Base-by-base conservation (phyloP, 441 rosid species). In the Lagerstroemia fauriei region DNA sequence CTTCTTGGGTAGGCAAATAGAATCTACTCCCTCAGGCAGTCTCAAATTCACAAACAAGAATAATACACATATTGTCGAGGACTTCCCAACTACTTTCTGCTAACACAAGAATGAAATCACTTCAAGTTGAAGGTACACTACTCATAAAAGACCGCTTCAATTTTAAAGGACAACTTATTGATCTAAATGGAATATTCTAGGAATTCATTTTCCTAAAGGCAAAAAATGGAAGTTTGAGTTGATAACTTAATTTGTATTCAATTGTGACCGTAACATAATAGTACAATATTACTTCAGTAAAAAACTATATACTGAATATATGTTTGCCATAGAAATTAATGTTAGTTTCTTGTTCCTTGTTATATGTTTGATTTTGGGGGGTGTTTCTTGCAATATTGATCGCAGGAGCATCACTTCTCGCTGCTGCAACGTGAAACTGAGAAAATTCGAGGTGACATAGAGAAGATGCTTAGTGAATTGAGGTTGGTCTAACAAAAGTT, bases 391-490 rank as follows among this genome's bases (percentile, higher is more conserved):
- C 38, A 32, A 48, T 85, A 27, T 63, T 59, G 65, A 46, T 9
- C 89, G 81, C 83, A 96, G 99, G 97, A 93, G 86, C 92, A 94
- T 88, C 98, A 96, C 84, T 91, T 93, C 85, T 89, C 97, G 73
- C 66, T 91, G 85, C 75, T 90, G 85, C 94, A 91, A 87, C 94
- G 92, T n/a, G 94, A 92, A 83, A 92, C 90, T 68, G 93, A 91
- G 84, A 92, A 91, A 72, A 80, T 89, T 63, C 78, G 89, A 78
- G 89, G 90, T 22, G 95, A 91, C 75, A 89, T 91, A 56, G 94
- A 91, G 78, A 92, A 92, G 84, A 92, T 91, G 91, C 90, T 90
- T 50, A 91, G 91, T 74, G 95, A 92, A 86, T 82, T 91, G 76
- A 92, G 93, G 97, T 92, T 9, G 9, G 87, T 87, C 76, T 73